phyloP scores from a whole-genome alignment of 2,329 filamentous ascomycete species.

The Exophiala dermatitidis region DNA sequence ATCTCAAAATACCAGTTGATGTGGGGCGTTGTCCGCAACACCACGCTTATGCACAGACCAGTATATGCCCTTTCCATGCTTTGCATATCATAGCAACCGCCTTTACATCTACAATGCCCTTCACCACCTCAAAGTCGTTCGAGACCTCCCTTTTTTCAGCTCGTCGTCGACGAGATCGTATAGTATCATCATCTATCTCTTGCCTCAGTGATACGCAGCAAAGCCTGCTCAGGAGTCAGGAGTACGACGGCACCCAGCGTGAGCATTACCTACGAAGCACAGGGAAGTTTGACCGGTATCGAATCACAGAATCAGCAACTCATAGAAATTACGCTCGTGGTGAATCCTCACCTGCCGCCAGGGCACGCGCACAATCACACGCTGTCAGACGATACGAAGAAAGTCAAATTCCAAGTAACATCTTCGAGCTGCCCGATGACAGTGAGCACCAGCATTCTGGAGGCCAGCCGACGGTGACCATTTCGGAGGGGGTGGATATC shows the following conservation, averaged over 20 bases:
- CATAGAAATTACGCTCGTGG: not conserved
- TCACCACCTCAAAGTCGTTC: conserved; percentile 5
- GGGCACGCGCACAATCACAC: not conserved
- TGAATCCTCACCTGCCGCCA: too few relatives aligned
- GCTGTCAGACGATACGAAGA: not conserved
- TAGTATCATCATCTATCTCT: conserved; percentile 8
- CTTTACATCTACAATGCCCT: conserved; percentile 16
- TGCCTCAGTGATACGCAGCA: not conserved
- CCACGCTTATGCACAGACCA: conserved; percentile 18
- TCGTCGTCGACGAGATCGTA: conserved; percentile 4
- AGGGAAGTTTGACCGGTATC: not conserved
- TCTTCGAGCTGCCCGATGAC: not conserved
- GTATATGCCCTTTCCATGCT: conserved; percentile 18
- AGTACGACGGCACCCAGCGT: not conserved
- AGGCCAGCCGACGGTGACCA: not conserved
- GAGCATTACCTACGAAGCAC: not conserved
- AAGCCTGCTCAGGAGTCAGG: not conserved
- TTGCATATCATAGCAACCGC: conserved; percentile 26
- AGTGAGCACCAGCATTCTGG: not conserved
- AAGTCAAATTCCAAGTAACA: not conserved
- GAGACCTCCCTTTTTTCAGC: conserved; percentile 3
- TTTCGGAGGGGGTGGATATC: conserved; percentile 10
- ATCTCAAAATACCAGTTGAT: conserved; percentile 9
- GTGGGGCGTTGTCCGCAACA: conserved; percentile 14
- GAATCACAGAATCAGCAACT: not conserved